Percentiles rank a stretch among this genome's conserved stretches.
phyloP scores from a whole-genome alignment of 257 asterid genomes.

The Scutellaria minor region DNA sequence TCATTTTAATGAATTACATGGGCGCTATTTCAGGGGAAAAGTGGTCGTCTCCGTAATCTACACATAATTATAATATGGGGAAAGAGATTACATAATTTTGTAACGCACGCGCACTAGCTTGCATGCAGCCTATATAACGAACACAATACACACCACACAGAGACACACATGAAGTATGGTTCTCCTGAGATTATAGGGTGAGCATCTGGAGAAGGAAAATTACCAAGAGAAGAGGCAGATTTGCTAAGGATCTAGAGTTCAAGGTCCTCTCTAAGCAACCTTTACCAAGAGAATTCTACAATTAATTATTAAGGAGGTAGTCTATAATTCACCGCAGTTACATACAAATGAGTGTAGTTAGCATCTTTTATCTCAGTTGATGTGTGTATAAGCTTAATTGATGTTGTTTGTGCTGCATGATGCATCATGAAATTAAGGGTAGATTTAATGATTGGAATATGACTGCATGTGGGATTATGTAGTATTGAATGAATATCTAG shows the following conservation, averaged over 20 bases:
- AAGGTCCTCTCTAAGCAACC: constrained; percentile 20
- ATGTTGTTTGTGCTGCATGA: not conserved
- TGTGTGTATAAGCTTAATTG: constrained; percentile 13
- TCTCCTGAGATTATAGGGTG: constrained; percentile 8
- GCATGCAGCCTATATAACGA: constrained; percentile 33
- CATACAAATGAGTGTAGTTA: constrained; percentile 1
- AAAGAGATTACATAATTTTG: constrained; percentile 29
- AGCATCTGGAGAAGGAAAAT: constrained; percentile 13
- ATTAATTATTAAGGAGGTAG: not conserved
- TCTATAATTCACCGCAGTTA: not conserved
- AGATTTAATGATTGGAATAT: not conserved
- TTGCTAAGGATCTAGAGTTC: constrained; percentile 26
- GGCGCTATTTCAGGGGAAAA: constrained; percentile 30
- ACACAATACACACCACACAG: constrained; percentile 8
- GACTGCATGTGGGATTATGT: constrained; percentile 23
- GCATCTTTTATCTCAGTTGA: constrained; percentile 15
- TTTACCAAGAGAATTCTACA: constrained; percentile 10
- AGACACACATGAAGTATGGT: constrained; percentile 1
- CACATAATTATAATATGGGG: not conserved
- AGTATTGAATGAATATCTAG: constrained; percentile 24
- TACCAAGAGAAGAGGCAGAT: constrained; percentile 18
- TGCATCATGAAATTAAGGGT: not conserved
- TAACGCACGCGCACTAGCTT: constrained; percentile 37
- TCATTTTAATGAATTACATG: constrained; percentile 15
- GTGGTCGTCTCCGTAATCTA: constrained; percentile 17